Evolutionary conservation across 148 eudicot species (phyloP).

Genomic region (Silene uniflora): DNA sequence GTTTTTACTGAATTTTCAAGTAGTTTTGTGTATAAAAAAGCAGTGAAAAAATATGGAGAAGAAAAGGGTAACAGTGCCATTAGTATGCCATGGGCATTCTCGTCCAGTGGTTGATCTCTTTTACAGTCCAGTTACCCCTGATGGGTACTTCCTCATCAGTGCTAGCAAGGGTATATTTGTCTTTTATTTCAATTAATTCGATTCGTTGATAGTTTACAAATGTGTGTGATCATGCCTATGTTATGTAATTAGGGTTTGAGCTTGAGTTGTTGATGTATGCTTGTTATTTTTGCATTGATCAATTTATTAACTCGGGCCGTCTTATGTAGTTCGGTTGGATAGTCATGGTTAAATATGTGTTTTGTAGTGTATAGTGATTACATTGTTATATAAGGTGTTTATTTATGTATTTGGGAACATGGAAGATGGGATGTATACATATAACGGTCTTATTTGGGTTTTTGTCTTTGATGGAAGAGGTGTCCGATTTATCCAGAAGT

Average conservation of each 20-base stretch:
- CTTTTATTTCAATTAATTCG: slow-evolving; percentile 1
- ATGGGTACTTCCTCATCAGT: slow-evolving; percentile 79
- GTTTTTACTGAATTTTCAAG: too few species aligned
- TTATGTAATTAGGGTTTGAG: slow-evolving; percentile 5
- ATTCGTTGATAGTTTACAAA: background rate
- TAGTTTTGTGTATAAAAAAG: too few species aligned
- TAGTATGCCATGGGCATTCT: slow-evolving; percentile 90
- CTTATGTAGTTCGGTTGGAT: too few species aligned
- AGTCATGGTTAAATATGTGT: too few species aligned
- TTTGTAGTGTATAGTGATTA: background rate
- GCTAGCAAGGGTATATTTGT: slow-evolving; percentile 70
- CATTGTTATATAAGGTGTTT: background rate
- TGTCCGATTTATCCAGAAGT: background rate
- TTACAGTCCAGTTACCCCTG: slow-evolving; percentile 80
- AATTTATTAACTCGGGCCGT: background rate
- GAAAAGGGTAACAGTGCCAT: slow-evolving; percentile 63
- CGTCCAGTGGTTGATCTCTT: slow-evolving; percentile 86
- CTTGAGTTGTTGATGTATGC: background rate
- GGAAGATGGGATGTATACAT: background rate
- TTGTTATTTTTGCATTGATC: slow-evolving; percentile 14
- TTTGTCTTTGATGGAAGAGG: background rate
- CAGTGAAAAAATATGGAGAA: slow-evolving; percentile 44
- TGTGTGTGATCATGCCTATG: slow-evolving; percentile 3
- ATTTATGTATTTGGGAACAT: background rate
- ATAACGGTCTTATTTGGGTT: background rate